Conservation (phyloP, 305 asterid genomes). For the Galium porrigens region DNA sequence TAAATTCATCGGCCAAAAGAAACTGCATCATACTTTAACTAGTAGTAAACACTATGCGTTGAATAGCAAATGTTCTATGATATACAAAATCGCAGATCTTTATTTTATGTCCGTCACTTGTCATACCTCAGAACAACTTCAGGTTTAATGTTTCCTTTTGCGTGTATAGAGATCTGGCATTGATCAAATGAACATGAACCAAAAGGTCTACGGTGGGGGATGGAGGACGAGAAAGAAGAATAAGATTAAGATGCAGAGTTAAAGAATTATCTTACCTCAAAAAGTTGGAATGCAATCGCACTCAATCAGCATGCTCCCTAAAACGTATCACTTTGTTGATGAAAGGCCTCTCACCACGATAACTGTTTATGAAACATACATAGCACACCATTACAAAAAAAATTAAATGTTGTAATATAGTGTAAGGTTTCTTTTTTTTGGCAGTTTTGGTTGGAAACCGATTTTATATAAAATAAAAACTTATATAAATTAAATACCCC, state of each 20-base stretch:
- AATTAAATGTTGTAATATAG: background rate
- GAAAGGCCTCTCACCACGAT: constrained; percentile 53
- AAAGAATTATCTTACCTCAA: constrained; percentile 14
- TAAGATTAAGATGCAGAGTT: background rate
- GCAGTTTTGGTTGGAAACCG: background rate
- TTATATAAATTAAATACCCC: background rate
- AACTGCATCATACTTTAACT: background rate
- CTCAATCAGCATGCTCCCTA: constrained; percentile 67
- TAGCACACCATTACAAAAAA: background rate
- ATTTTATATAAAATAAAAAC: constrained; percentile 1
- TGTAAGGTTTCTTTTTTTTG: too few relatives aligned
- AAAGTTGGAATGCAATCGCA: constrained; percentile 8
- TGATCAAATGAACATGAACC: background rate
- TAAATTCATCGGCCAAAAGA: background rate
- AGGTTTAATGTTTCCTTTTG: background rate
- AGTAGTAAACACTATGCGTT: background rate
- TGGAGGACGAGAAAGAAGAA: background rate
- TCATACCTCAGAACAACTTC: background rate
- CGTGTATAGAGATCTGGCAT: background rate
- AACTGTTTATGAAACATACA: constrained; percentile 29
- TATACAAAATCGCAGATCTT: background rate
- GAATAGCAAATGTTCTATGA: background rate
- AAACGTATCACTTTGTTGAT: constrained; percentile 52
- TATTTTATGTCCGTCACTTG: background rate
- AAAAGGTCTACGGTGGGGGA: background rate